Evolutionary conservation across 306 rosid species (phyloP).

Genomic region (Vigna unguiculata): DNA sequence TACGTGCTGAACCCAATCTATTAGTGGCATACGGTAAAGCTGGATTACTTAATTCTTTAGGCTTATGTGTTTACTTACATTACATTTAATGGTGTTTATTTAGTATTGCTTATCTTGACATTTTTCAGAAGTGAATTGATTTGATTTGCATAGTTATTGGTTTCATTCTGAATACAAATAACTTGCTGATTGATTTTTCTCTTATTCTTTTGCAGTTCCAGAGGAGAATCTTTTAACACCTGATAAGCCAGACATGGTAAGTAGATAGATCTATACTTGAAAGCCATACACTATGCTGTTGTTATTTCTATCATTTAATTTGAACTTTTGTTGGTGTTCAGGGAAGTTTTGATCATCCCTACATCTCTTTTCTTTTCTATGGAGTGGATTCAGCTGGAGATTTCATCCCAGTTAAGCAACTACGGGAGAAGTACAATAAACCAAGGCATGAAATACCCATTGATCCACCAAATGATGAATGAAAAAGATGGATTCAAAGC

Average conservation of each 20-base stretch:
- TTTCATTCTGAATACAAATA: constrained; percentile 23
- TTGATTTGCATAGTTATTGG: constrained; percentile 31
- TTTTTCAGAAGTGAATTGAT: constrained; percentile 16
- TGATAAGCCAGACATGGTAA: constrained; percentile 75
- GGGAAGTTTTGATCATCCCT: constrained; percentile 92
- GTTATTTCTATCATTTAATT: constrained; percentile 12
- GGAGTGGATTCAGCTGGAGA: constrained; percentile 95
- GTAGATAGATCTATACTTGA: constrained; percentile 1
- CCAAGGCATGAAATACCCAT: constrained; percentile 82
- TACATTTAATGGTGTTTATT: constrained; percentile 1
- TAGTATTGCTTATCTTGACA: constrained; percentile 2
- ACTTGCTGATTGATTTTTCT: constrained; percentile 38
- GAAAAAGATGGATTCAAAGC: constrained; percentile 56
- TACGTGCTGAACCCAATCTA: constrained; percentile 80
- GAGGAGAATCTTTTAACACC: constrained; percentile 83
- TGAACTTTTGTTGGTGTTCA: constrained; percentile 44
- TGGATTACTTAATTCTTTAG: constrained; percentile 30
- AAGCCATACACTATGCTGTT: neutral
- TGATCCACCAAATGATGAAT: constrained; percentile 64
- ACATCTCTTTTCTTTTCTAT: constrained; percentile 79
- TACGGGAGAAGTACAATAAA: constrained; percentile 81
- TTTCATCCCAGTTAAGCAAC: constrained; percentile 89
- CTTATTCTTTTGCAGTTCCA: constrained; percentile 63
- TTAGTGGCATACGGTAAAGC: constrained; percentile 87
- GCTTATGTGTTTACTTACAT: constrained; percentile 30